Evolutionary conservation across 2,329 filamentous ascomycete genomes (phyloP).

Genomic region (Teratosphaeria epicoccoides): DNA sequence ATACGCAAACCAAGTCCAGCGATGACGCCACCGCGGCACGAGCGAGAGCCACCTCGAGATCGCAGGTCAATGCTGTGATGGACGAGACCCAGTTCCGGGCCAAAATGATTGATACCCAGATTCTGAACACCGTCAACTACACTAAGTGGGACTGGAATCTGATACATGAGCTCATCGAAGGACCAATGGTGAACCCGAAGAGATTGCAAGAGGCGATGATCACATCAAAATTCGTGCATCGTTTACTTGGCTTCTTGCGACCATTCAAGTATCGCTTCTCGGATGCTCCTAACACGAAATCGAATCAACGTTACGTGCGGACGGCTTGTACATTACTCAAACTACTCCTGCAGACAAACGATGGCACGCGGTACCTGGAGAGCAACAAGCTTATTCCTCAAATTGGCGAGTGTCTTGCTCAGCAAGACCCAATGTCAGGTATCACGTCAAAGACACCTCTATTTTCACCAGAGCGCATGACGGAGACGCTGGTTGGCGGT

Average conservation of each 20-base stretch:
- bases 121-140: slow-evolving; percentile 81
- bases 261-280: slow-evolving; percentile 96
- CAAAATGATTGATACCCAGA: slow-evolving; percentile 65
- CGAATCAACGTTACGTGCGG: slow-evolving; percentile 86
- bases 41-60: slow-evolving; percentile 40
- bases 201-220: slow-evolving; percentile 87
- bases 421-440: slow-evolving; percentile 74
- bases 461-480: slow-evolving; percentile 75
- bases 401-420: slow-evolving; percentile 88
- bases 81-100: slow-evolving; percentile 54
- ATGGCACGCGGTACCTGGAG: slow-evolving; percentile 73
- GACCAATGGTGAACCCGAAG: slow-evolving; percentile 81
- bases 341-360: slow-evolving; percentile 70
- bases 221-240: slow-evolving; percentile 92
- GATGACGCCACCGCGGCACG: slow-evolving; percentile 23
- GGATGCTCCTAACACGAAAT: slow-evolving; percentile 78
- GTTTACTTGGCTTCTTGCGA: slow-evolving; percentile 86
- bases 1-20: slow-evolving; percentile 10
- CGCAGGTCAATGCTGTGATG: slow-evolving; percentile 48
- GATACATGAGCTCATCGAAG: slow-evolving; percentile 82
- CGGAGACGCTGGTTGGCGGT: slow-evolving; percentile 78
- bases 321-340: slow-evolving; percentile 83
- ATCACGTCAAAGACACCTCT: slow-evolving; percentile 72
- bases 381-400: slow-evolving; percentile 91
- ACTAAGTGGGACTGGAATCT: slow-evolving; percentile 97